Evolutionary conservation across 768 basidiomycete species (phyloP).

Genomic region (Rickenella mellea): DNA sequence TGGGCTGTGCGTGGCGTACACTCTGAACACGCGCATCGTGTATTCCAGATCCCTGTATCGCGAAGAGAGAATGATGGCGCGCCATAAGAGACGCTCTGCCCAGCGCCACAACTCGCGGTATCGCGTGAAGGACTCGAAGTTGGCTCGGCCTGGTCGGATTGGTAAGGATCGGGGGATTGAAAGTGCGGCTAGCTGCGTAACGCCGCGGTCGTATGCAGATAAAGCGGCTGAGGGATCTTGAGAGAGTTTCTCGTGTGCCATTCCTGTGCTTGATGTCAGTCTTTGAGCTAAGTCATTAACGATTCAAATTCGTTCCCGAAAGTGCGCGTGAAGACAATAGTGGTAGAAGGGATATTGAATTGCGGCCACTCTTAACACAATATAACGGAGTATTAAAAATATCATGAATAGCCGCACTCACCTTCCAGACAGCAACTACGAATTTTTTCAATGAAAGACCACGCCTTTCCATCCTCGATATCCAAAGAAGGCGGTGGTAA

Average conservation of each 20-base stretch:
- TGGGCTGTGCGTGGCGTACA: constrained; percentile 48
- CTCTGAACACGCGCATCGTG: constrained; percentile 14
- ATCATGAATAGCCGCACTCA: constrained; percentile 22
- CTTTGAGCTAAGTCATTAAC: no score
- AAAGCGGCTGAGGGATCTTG: constrained; percentile 42
- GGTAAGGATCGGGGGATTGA: constrained; percentile 20
- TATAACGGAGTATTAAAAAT: neutral
- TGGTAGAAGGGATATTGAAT: no score
- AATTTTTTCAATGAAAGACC: constrained; percentile 65
- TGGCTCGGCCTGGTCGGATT: constrained; percentile 25
- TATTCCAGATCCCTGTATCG: constrained; percentile 23
- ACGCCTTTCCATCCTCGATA: constrained; percentile 59
- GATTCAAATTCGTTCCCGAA: no score
- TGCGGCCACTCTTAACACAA: no score
- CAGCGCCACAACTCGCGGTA: constrained; percentile 84
- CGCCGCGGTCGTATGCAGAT: constrained; percentile 41
- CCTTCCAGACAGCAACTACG: constrained; percentile 76
- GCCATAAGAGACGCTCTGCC: constrained; percentile 74
- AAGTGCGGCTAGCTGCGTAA: constrained; percentile 51
- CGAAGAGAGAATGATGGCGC: constrained; percentile 62
- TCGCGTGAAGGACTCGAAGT: constrained; percentile 46
- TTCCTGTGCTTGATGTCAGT: no score
- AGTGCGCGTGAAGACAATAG: no score
- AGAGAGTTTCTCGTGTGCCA: constrained; percentile 58
- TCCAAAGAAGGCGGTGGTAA: no score